Evolutionary conservation across 306 rosid genomes (phyloP), one percentile per base, ranked within the genome.

Genomic region (Parietaria judaica): DNA sequence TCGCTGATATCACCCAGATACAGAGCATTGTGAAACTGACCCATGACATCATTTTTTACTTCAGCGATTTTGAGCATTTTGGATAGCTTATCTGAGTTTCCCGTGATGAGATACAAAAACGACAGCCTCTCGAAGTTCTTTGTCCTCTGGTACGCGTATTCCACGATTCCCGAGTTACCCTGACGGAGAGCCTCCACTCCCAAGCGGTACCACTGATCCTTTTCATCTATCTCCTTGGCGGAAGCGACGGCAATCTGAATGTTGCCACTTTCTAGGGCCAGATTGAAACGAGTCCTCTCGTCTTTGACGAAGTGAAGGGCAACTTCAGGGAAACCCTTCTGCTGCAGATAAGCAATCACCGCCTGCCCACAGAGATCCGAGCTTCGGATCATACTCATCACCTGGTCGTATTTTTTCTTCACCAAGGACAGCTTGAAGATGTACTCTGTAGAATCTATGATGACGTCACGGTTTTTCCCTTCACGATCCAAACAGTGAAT

Each of bases 311-410:
- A 85, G 79, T 88, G 96, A 64, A 88, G 94, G 51, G 96, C 96
- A 71, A 88, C 94, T 56, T 88, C 96, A 23, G 96, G 96, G 64
- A 83, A 88, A 38, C 96, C 96, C 61, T 85, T 88, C 75, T 85
- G 96, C 71, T 85, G 96, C 63, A 88, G 83, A 79, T 88, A 88
- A 36, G 96, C 84, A 75, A 88, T 88, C 84, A 88, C 55, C 34
- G 96, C 96, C 79, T 85, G 94, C 65, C 96, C 94, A 74, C 94
- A 88, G 67, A 88, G 96, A 64, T 88, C 81, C 9, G 96, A 88
- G 67, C 84, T 88, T 70, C 65, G 83, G 66, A 88, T 88, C 96
- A 88, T 81, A 78, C 76, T 81, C 96, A 88, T 83, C 43, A 88
- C 96, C 70, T 75, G 80, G 71, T 85, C 96, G 66, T 75, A 85